Evolutionary conservation across 768 basidiomycete species (phyloP).

Genomic region (Xerocomellus chrysenteron): DNA sequence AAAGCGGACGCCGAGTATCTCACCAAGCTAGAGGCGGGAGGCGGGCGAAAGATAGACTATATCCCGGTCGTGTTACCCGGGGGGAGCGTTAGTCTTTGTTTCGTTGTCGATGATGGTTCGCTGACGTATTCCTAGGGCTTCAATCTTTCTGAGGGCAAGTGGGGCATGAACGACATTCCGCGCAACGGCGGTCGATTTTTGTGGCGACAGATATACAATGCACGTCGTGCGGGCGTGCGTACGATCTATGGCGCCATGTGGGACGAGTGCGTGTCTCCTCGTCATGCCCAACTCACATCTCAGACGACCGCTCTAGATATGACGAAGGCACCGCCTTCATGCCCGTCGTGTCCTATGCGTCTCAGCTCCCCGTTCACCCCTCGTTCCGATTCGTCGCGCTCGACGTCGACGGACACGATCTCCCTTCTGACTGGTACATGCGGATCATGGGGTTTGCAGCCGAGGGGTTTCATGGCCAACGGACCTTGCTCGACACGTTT

Average conservation of each 20-base stretch:
- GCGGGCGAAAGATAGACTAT: conserved; percentile 63
- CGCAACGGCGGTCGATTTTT: conserved; percentile 75
- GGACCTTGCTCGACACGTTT: conserved; percentile 60
- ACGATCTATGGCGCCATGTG: conserved; percentile 85
- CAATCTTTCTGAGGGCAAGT: conserved; percentile 69
- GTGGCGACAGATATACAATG: conserved; percentile 77
- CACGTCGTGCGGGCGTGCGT: conserved; percentile 56
- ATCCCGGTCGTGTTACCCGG: conserved; percentile 84
- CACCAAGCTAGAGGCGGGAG: conserved; percentile 44
- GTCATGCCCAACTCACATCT: not conserved
- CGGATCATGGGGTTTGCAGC: conserved; percentile 72
- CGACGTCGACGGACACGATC: conserved; percentile 74
- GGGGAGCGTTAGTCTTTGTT: conserved; percentile 61
- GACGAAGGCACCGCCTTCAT: conserved; percentile 85
- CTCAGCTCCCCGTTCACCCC: conserved; percentile 59
- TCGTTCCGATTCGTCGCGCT: conserved; percentile 64
- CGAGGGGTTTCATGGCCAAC: conserved; percentile 64
- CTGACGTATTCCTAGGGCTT: conserved; percentile 46
- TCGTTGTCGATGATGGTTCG: not conserved
- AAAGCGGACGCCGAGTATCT: conserved; percentile 64
- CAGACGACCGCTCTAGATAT: conserved; percentile 45
- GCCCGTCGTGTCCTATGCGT: conserved; percentile 62
- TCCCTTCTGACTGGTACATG: conserved; percentile 87
- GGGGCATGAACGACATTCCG: conserved; percentile 70
- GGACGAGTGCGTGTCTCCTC: conserved; percentile 59